These are phyloP conservation scores for Suillus hirtellus DNA, from an alignment of 768 basidiomycete genomes.

Conservation along the genomic window DNA sequence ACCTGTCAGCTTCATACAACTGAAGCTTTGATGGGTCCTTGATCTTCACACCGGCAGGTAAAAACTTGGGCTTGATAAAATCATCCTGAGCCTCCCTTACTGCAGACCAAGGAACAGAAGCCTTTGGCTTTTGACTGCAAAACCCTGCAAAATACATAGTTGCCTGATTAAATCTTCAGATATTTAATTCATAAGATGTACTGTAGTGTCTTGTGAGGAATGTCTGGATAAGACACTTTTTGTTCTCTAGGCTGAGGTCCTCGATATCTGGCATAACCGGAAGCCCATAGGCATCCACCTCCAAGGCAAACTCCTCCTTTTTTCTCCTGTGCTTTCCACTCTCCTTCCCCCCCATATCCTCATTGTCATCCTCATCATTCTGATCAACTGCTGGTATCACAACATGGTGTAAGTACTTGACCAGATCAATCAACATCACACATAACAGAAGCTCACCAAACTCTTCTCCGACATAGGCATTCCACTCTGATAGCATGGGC, in stretches of 20 bases:
- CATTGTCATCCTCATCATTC: neutral
- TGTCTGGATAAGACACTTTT: no score
- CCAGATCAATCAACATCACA: neutral
- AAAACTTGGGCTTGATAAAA: neutral
- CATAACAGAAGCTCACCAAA: neutral
- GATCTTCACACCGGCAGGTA: neutral
- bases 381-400: neutral
- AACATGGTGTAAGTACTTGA: neutral
- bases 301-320: neutral
- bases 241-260: no score
- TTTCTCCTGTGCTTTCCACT: neutral
- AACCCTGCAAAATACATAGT: neutral
- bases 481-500: neutral
- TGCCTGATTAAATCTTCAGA: neutral
- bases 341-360: neutral
- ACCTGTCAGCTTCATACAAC: neutral
- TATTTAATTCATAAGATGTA: neutral
- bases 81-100: neutral
- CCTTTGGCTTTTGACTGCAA: neutral
- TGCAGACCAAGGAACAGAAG: neutral
- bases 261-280: neutral
- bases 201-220: slow-evolving; percentile 1
- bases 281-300: neutral
- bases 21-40: neutral
- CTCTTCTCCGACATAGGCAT: slow-evolving; percentile 1